phyloP scores from a whole-genome alignment of 106 monocot genomes.

The Phalaenopsis aphrodite region DNA sequence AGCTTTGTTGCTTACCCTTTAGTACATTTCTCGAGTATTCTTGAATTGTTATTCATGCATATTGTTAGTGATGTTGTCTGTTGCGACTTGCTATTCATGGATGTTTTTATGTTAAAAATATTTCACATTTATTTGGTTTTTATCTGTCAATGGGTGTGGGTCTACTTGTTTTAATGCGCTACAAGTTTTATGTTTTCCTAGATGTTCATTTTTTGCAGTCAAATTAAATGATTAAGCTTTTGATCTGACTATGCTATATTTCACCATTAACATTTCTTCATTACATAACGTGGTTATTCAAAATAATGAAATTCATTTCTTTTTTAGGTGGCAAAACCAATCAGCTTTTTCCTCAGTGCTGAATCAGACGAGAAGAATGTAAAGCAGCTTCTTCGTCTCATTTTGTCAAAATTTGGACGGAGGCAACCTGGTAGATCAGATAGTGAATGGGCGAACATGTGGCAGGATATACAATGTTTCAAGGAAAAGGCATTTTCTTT shows the following conservation, averaged over 20 bases:
- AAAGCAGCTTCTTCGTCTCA: constrained; percentile 79
- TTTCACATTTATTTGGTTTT: neutral
- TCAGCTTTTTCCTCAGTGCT: constrained; percentile 50
- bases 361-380: constrained; percentile 80
- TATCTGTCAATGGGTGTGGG: neutral
- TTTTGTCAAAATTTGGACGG: constrained; percentile 88
- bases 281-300: neutral
- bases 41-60: neutral
- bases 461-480: constrained; percentile 76
- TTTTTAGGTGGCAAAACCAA: constrained; percentile 85
- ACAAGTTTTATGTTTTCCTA: neutral
- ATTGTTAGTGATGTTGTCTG: neutral
- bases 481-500: constrained; percentile 87
- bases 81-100: neutral
- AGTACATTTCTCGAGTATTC: neutral
- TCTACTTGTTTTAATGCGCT: neutral
- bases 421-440: constrained; percentile 68
- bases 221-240: neutral
- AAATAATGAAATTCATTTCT: neutral
- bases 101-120: neutral
- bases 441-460: constrained; percentile 84
- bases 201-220: neutral
- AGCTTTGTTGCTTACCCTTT: neutral
- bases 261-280: neutral
- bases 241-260: neutral